phyloP scores from a whole-genome alignment of 129 eudicot genomes.

The Cynara cardunculus region DNA sequence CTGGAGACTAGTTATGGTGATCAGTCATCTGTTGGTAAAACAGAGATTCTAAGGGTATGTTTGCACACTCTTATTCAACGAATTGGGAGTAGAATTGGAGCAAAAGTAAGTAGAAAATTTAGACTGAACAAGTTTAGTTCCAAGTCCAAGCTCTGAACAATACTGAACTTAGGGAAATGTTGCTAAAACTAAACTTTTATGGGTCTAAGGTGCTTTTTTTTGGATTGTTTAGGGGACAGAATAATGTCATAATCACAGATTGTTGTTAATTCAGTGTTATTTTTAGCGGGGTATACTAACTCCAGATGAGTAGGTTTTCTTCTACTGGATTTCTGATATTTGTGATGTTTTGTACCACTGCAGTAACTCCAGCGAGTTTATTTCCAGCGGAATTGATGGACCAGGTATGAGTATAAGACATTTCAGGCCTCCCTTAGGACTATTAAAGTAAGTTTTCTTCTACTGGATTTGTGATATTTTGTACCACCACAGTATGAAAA shows the following conservation, averaged over 20 bases:
- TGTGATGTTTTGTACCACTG: not conserved
- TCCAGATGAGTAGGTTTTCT: not conserved
- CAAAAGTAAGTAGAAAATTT: not conserved
- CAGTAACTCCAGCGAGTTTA: not conserved
- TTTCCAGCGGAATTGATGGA: not conserved
- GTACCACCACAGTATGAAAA: slow-evolving; percentile 36
- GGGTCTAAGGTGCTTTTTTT: no score
- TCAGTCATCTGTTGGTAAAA: not conserved
- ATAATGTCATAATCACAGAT: no score
- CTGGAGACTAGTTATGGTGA: not conserved
- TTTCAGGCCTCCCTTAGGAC: not conserved
- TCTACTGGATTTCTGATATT: no score
- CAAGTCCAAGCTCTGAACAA: not conserved
- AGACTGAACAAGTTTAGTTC: not conserved
- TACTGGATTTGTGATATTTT: not conserved
- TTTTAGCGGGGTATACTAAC: no score
- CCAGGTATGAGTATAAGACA: not conserved
- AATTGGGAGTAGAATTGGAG: not conserved
- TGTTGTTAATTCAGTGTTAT: no score
- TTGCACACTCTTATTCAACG: not conserved
- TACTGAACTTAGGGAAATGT: not conserved
- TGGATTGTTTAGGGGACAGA: no score
- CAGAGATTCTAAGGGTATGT: not conserved
- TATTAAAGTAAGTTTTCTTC: not conserved
- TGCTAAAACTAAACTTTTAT: not conserved